Evolutionary conservation across 2,329 filamentous ascomycete genomes (phyloP).

Genomic region (Aspergillus sp.): DNA sequence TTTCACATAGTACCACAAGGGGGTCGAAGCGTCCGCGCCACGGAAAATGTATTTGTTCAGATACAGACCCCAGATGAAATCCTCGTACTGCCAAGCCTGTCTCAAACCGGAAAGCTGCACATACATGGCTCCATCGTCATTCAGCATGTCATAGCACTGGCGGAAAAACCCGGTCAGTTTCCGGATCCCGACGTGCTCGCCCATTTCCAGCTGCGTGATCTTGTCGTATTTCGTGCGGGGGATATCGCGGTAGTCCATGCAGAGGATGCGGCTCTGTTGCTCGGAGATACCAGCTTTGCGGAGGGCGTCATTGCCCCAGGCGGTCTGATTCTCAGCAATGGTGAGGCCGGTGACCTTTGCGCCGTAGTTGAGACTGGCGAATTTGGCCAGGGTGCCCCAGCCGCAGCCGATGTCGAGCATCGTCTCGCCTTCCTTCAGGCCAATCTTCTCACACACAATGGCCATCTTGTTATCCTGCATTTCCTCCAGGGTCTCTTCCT

Average conservation of each 20-base stretch:
- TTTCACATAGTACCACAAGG: conserved; percentile 74
- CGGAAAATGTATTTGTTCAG: conserved; percentile 98
- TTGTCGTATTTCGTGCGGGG: conserved; percentile 78
- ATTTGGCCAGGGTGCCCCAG: conserved; percentile 86
- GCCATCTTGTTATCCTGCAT: conserved; percentile 83
- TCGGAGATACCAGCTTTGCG: conserved; percentile 73
- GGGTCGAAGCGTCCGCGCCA: conserved; percentile 84
- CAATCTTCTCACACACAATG: conserved; percentile 86
- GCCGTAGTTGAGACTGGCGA: conserved; percentile 81
- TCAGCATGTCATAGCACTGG: conserved; percentile 84
- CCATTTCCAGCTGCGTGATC: conserved; percentile 91
- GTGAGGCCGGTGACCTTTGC: conserved; percentile 69
- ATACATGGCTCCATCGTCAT: conserved; percentile 86
- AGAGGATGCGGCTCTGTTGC: conserved; percentile 79
- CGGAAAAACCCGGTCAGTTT: conserved; percentile 72
- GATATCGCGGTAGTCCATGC: conserved; percentile 91
- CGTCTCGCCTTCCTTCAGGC: conserved; percentile 69
- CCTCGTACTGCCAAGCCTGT: conserved; percentile 88
- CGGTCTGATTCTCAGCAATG: conserved; percentile 83
- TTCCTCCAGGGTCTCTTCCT: conserved; percentile 33
- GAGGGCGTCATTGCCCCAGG: conserved; percentile 82
- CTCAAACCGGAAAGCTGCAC: conserved; percentile 83
- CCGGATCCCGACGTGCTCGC: conserved; percentile 86
- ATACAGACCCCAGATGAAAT: conserved; percentile 88
- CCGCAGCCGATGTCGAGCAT: conserved; percentile 89